These are phyloP conservation scores for Neckera pumila DNA, from an alignment of 225 moss, liverwort and hornwort species.

Conservation along the genomic window DNA sequence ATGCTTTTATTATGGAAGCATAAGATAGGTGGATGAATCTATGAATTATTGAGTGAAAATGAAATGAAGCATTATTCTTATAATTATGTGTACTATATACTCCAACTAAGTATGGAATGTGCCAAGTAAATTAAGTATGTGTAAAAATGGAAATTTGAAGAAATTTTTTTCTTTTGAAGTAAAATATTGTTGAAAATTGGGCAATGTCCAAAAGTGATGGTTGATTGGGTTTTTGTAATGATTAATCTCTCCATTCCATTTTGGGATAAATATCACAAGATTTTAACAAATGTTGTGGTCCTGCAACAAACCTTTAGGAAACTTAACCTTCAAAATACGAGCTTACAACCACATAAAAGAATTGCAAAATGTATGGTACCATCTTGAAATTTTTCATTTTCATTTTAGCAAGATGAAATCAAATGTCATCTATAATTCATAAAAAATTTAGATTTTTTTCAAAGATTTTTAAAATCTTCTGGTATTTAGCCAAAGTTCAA, in stretches of 20 bases:
- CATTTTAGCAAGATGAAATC: not conserved
- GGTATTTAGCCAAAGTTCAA: too few species aligned
- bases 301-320: not conserved
- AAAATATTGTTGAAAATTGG: not conserved
- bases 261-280: not conserved
- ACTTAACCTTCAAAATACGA: rapidly evolving
- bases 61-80: too few species aligned
- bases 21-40: too few species aligned
- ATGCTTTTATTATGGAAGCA: too few species aligned
- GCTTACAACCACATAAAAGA: not conserved
- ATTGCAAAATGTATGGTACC: rapidly evolving
- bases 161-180: not conserved
- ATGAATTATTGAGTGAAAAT: too few species aligned
- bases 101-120: not conserved
- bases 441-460: not conserved
- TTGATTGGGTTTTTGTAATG: not conserved
- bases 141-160: not conserved
- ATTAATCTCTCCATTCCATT: not conserved
- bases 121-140: not conserved
- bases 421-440: not conserved
- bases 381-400: not conserved
- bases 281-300: not conserved
- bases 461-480: too few species aligned
- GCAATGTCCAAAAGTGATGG: not conserved
- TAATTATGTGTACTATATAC: too few species aligned